Conservation (phyloP, 768 basidiomycete species). For the Boletus reticulatus region DNA sequence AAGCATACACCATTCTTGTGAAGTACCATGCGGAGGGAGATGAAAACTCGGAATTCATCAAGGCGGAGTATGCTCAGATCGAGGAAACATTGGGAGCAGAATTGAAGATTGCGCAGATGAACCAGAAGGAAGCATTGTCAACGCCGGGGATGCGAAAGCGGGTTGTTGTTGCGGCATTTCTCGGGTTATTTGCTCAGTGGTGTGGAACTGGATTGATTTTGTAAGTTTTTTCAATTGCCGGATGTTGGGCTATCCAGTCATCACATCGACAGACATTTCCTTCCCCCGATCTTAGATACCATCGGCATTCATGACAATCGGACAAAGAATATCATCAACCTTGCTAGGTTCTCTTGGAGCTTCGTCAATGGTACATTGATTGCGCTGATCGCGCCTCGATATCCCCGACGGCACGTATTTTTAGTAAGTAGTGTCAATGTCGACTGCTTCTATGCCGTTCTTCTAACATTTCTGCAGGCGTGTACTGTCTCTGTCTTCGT, state of each 20-base stretch:
- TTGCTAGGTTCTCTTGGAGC: conserved; percentile 12
- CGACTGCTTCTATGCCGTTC: neutral
- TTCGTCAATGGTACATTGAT: neutral
- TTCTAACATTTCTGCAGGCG: neutral
- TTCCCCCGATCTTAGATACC: conserved; percentile 12
- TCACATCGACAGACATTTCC: conserved; percentile 1
- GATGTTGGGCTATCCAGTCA: neutral
- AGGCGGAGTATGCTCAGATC: conserved; percentile 57
- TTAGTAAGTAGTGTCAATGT: conserved; percentile 5
- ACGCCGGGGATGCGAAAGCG: conserved; percentile 16
- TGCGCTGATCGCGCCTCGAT: conserved; percentile 9
- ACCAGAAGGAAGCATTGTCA: neutral
- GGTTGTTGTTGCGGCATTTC: conserved; percentile 5
- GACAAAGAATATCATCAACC: conserved; percentile 15
- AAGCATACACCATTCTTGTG: conserved; percentile 47
- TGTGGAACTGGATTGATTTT: conserved; percentile 10
- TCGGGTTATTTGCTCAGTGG: conserved; percentile 16
- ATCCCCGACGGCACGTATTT: conserved; percentile 15
- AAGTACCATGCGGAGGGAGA: conserved; percentile 62
- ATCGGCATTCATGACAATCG: conserved; percentile 22
- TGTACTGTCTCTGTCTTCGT: conserved; percentile 15
- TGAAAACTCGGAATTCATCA: conserved; percentile 28
- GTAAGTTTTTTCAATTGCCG: neutral
- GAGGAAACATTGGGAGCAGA: conserved; percentile 46
- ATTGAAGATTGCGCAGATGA: neutral